These are phyloP conservation scores for Calonectria pseudoturangicola DNA, from an alignment of 2,329 filamentous ascomycete species.

Conservation along the genomic window DNA sequence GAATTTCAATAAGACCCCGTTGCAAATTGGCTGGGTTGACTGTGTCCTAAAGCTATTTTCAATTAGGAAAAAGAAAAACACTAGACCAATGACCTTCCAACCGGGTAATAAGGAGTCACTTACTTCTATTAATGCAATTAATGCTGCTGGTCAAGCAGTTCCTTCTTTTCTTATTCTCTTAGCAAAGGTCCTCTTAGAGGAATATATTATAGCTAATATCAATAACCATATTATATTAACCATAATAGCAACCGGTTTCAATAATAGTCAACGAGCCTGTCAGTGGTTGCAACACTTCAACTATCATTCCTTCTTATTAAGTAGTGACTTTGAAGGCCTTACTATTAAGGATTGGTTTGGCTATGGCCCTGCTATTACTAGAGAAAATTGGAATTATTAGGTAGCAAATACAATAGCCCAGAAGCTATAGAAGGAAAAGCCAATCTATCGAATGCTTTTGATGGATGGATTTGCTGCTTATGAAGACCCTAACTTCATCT, in stretches of 20 bases:
- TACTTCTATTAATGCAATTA: conserved; percentile 13
- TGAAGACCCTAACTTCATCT: conserved; percentile 29
- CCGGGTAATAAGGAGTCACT: conserved; percentile 7
- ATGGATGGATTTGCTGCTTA: conserved; percentile 25
- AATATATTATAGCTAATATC: conserved; percentile 27
- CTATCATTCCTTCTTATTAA: conserved; percentile 2
- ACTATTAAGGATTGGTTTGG: conserved; percentile 17
- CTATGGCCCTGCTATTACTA: not conserved
- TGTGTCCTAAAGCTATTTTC: too few species aligned
- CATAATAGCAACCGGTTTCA: not conserved
- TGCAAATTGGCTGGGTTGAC: too few species aligned
- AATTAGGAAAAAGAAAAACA: too few species aligned
- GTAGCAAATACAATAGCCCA: not conserved
- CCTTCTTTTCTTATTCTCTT: conserved; percentile 15
- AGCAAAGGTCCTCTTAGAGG: conserved; percentile 1
- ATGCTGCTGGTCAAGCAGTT: not conserved
- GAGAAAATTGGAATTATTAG: not conserved
- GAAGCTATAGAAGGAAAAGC: not conserved
- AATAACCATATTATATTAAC: conserved; percentile 1
- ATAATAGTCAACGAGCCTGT: not conserved
- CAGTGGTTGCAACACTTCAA: conserved; percentile 24
- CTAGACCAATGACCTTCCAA: too few species aligned
- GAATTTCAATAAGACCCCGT: too few species aligned
- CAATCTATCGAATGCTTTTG: conserved; percentile 11
- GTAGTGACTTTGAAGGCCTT: not conserved